Percentiles rank a stretch among this genome's conserved stretches.
Conservation (phyloP, 2,329 filamentous ascomycete genomes). For the Ophiostoma ips region DNA sequence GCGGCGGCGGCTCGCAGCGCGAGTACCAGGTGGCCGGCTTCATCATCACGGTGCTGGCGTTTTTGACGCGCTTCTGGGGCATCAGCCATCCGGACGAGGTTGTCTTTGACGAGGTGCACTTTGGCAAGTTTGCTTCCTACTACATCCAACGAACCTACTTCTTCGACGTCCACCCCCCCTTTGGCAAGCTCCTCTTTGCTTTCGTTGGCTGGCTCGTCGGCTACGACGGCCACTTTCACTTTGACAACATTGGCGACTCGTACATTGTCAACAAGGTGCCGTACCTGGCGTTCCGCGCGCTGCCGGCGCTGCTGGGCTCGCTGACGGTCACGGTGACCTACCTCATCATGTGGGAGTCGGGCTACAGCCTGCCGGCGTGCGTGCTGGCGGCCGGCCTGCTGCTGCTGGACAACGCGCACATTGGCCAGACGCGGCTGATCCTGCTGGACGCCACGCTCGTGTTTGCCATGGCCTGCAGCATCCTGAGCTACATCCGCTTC, state of each 20-base stretch:
- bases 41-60: slow-evolving; percentile 70
- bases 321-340: slow-evolving; percentile 90
- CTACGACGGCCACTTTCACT: slow-evolving; percentile 93
- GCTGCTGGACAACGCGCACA: slow-evolving; percentile 93
- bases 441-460: slow-evolving; percentile 89
- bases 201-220: slow-evolving; percentile 95
- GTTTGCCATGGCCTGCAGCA: slow-evolving; percentile 88
- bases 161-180: slow-evolving; percentile 97
- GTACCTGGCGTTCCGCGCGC: slow-evolving; percentile 86
- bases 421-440: slow-evolving; percentile 90
- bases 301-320: slow-evolving; percentile 83
- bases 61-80: slow-evolving; percentile 87
- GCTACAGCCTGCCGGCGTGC: slow-evolving; percentile 88
- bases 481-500: slow-evolving; percentile 91
- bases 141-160: slow-evolving; percentile 97
- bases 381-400: slow-evolving; percentile 73
- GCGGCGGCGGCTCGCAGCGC: slow-evolving; percentile 46
- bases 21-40: slow-evolving; percentile 70
- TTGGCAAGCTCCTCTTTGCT: slow-evolving; percentile 95
- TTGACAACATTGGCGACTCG: slow-evolving; percentile 98
- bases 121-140: slow-evolving; percentile 78
- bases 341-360: slow-evolving; percentile 99
- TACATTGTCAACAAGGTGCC: slow-evolving; percentile 96
- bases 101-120: slow-evolving; percentile 98
- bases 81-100: slow-evolving; percentile 93